Evolutionary conservation across 257 asterid genomes (phyloP).

Genomic region (Gynochthodes officinalis): DNA sequence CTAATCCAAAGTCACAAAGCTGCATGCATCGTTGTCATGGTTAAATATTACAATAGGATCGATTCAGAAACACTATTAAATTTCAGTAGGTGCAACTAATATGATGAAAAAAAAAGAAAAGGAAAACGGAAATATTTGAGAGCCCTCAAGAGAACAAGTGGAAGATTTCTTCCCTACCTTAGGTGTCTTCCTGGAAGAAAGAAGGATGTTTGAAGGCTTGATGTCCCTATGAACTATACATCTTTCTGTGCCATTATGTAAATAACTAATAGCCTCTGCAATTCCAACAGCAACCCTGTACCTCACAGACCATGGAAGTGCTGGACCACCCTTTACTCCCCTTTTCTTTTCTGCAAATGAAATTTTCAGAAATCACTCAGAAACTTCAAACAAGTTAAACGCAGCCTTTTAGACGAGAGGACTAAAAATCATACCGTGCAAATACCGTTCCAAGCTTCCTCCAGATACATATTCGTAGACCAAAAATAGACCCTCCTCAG

Average conservation of each 20-base stretch:
- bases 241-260: conserved; percentile 77
- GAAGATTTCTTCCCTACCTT: conserved; percentile 40
- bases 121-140: no score
- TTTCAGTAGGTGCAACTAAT: conserved; percentile 25
- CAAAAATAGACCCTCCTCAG: conserved; percentile 79
- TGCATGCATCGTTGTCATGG: conserved; percentile 23
- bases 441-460: conserved; percentile 74
- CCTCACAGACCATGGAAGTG: conserved; percentile 64
- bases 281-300: conserved; percentile 73
- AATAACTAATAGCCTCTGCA: conserved; percentile 72
- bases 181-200: conserved; percentile 68
- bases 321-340: conserved; percentile 50
- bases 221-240: conserved; percentile 93
- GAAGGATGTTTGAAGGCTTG: conserved; percentile 91
- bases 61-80: not conserved
- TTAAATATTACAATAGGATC: conserved; percentile 2
- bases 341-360: conserved; percentile 57
- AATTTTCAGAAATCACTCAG: conserved; percentile 19
- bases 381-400: conserved; percentile 1
- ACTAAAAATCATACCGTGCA: conserved; percentile 36
- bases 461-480: conserved; percentile 89
- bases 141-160: conserved; percentile 4
- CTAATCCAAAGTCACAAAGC: conserved; percentile 94
- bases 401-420: not conserved
- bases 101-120: not conserved